Conservation (phyloP, 2,329 filamentous ascomycete genomes). For the Curvularia hawaiiensis region DNA sequence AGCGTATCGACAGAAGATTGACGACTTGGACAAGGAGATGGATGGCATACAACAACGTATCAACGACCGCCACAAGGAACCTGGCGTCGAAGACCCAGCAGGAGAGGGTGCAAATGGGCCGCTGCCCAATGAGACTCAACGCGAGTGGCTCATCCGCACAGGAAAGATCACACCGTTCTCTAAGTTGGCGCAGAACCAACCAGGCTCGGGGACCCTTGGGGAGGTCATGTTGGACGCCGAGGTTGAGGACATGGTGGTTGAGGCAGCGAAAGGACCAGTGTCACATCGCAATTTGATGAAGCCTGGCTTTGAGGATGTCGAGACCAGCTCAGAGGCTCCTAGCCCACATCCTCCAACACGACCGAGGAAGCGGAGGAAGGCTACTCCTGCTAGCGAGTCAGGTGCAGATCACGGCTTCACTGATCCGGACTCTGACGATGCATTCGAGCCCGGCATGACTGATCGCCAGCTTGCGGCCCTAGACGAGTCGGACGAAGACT, state of each 20-base stretch:
- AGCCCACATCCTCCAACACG: conserved; percentile 37
- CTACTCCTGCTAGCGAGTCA: conserved; percentile 19
- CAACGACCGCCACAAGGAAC: conserved; percentile 69
- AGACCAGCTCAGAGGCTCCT: conserved; percentile 36
- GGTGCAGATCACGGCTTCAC: conserved; percentile 26
- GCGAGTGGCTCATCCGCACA: conserved; percentile 90
- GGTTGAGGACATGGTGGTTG: conserved; percentile 64
- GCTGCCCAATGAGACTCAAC: conserved; percentile 78
- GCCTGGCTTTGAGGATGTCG: conserved; percentile 52
- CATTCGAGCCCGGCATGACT: conserved; percentile 48
- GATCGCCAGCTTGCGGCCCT: conserved; percentile 48
- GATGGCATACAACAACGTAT: conserved; percentile 82
- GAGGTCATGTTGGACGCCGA: conserved; percentile 83
- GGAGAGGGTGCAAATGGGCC: conserved; percentile 60
- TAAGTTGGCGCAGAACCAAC: conserved; percentile 70
- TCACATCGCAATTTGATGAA: conserved; percentile 57
- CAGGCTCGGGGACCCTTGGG: conserved; percentile 71
- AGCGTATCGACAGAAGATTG: conserved; percentile 68
- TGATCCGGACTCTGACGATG: conserved; percentile 48
- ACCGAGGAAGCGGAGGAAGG: conserved; percentile 49
- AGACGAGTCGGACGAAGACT: conserved; percentile 46
- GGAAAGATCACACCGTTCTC: conserved; percentile 98
- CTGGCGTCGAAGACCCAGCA: conserved; percentile 50
- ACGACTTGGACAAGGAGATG: conserved; percentile 72
- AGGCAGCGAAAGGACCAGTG: conserved; percentile 45